phyloP scores from a whole-genome alignment of 192 early-diverging fungal genomes.

The Mortierella alpina region DNA sequence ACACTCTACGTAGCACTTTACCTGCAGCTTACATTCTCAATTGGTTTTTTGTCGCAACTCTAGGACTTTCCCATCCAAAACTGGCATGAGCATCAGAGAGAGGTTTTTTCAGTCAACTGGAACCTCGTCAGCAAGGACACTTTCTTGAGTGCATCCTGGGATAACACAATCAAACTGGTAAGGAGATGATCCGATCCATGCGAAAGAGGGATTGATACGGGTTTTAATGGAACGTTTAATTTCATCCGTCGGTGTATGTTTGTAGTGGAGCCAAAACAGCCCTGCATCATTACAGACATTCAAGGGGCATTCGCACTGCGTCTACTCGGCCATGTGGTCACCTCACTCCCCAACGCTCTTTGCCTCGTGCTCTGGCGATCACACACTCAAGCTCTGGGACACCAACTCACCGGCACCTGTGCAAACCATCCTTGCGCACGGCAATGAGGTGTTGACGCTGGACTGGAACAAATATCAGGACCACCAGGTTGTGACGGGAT shows the following conservation, averaged over 20 bases:
- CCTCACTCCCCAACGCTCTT: conserved; percentile 82
- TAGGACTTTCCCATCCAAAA: conserved; percentile 89
- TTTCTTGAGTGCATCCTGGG: conserved; percentile 96
- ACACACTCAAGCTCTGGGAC: conserved; percentile 94
- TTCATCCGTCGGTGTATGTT: not conserved
- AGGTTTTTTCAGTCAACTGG: conserved; percentile 96
- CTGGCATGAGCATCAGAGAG: conserved; percentile 93
- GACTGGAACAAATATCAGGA: conserved; percentile 99
- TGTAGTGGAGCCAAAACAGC: conserved; percentile 86
- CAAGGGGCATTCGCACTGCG: conserved; percentile 91
- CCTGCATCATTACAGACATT: conserved; percentile 85
- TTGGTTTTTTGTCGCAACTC: not conserved
- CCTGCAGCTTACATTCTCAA: conserved; percentile 1
- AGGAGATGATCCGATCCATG: not conserved
- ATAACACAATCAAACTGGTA: conserved; percentile 92
- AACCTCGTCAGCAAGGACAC: conserved; percentile 90
- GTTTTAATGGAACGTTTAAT: not conserved
- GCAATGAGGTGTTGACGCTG: conserved; percentile 86
- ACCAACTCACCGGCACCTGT: conserved; percentile 71
- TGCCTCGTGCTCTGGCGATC: conserved; percentile 92
- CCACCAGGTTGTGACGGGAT: conserved; percentile 86
- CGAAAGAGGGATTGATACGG: not conserved
- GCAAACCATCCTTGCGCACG: conserved; percentile 81
- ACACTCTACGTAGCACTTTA: not conserved
- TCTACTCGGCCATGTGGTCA: conserved; percentile 91